A percentile compares a stretch with the other conserved stretches of the same genome.
These are phyloP conservation scores for Porpolomopsis calyptriformis DNA, from an alignment of 768 basidiomycete genomes.

Conservation along the genomic window DNA sequence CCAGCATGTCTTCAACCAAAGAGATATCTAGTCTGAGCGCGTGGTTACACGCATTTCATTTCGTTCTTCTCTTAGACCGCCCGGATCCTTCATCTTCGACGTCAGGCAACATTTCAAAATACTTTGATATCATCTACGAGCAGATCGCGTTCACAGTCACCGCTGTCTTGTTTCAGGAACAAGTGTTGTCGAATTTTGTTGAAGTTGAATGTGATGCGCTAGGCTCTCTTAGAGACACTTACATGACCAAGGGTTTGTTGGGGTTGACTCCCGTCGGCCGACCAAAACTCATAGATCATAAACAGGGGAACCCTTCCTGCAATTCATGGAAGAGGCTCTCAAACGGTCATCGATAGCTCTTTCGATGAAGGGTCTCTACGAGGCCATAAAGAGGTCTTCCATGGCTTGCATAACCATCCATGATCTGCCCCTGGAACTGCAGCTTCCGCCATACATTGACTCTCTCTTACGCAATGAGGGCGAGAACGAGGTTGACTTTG, in stretches of 20 bases:
- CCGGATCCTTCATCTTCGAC: slow-evolving; percentile 84
- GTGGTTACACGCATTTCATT: slow-evolving; percentile 71
- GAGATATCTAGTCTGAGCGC: slow-evolving; percentile 25
- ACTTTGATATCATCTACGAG: slow-evolving; percentile 81
- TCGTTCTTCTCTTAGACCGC: slow-evolving; percentile 78
- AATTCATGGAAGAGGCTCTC: slow-evolving; percentile 48
- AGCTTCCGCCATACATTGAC: slow-evolving; percentile 76
- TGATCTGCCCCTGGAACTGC: slow-evolving; percentile 71
- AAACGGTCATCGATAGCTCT: slow-evolving; percentile 60
- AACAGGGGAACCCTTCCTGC: slow-evolving; percentile 49
- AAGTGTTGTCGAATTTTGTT: slow-evolving; percentile 78
- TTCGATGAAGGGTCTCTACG: slow-evolving; percentile 72
- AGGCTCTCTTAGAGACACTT: slow-evolving; percentile 59
- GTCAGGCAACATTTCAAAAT: slow-evolving; percentile 64
- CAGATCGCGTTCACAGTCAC: slow-evolving; percentile 85
- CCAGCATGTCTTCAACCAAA: slow-evolving; percentile 25
- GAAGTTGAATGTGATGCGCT: slow-evolving; percentile 70
- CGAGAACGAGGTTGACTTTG: slow-evolving; percentile 42
- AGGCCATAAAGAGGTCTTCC: slow-evolving; percentile 62
- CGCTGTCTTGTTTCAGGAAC: slow-evolving; percentile 87
- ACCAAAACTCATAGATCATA: slow-evolving; percentile 1
- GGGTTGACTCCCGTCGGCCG: not conserved
- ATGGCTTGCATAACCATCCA: slow-evolving; percentile 75
- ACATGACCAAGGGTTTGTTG: slow-evolving; percentile 47
- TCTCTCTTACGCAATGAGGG: slow-evolving; percentile 56